These are phyloP conservation scores for Pichia inconspicua DNA, from an alignment of 1,139 yeast genomes.

Conservation along the genomic window DNA sequence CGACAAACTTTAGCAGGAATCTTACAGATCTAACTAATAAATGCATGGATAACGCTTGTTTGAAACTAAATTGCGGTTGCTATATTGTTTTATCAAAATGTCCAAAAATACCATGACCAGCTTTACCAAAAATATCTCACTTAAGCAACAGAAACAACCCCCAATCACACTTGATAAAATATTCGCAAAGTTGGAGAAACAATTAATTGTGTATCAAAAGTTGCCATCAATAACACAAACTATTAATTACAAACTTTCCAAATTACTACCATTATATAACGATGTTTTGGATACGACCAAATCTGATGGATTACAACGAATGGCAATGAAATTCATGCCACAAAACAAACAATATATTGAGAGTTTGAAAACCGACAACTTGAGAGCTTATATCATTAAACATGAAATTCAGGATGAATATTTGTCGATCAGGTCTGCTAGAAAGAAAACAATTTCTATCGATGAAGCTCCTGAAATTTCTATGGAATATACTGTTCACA, in stretches of 20 bases:
- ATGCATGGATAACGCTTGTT: too few species aligned
- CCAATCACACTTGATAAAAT: background rate
- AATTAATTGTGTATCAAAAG: background rate
- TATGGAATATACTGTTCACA: slow-evolving; percentile 6
- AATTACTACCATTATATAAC: slow-evolving; percentile 4
- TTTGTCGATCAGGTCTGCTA: slow-evolving; percentile 1
- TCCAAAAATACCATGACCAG: background rate
- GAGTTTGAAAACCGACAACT: slow-evolving; percentile 2
- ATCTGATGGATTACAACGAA: background rate
- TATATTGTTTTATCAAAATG: background rate
- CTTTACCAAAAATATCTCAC: too few species aligned
- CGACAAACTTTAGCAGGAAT: background rate
- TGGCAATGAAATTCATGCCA: slow-evolving; percentile 1
- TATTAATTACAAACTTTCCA: background rate
- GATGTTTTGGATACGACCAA: slow-evolving; percentile 1
- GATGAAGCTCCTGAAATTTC: background rate
- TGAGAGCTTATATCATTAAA: slow-evolving; percentile 10
- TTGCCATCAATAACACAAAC: slow-evolving; percentile 3
- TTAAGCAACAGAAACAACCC: background rate
- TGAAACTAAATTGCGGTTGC: too few species aligned
- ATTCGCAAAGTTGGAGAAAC: slow-evolving; percentile 1
- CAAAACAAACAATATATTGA: background rate
- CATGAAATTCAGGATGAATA: slow-evolving; percentile 10
- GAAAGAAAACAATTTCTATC: slow-evolving; percentile 3
- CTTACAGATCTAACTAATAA: background rate